Evolutionary conservation across 2,329 filamentous ascomycete genomes (phyloP).

Genomic region (Zelopaecilomyces penicillatus): DNA sequence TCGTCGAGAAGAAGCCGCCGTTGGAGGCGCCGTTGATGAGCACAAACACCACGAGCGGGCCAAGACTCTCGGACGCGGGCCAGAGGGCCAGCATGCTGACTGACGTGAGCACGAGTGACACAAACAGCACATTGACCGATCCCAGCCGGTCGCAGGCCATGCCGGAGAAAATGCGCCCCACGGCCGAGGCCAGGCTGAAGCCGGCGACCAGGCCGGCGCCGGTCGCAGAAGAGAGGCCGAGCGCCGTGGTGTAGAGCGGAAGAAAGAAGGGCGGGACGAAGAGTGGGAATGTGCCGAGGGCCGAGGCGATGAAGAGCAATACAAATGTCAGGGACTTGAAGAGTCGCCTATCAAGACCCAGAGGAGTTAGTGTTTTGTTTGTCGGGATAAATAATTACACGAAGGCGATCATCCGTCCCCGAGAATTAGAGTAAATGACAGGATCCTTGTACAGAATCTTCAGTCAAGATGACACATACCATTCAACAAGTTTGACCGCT

Average conservation of each 20-base stretch:
- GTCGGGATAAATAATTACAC: too few species aligned
- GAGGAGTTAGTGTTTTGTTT: too few species aligned
- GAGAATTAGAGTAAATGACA: too few species aligned
- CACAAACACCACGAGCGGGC: constrained; percentile 46
- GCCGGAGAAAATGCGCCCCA: constrained; percentile 48
- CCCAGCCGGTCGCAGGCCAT: constrained; percentile 46
- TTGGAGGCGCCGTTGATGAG: constrained; percentile 53
- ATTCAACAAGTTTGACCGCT: constrained; percentile 36
- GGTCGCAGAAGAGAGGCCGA: constrained; percentile 43
- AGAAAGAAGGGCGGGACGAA: constrained; percentile 55
- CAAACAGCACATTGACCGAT: constrained; percentile 45
- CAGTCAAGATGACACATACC: constrained; percentile 22
- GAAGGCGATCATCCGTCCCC: too few species aligned
- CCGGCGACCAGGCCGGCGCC: constrained; percentile 52
- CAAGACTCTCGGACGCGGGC: constrained; percentile 48
- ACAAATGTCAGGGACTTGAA: constrained; percentile 44
- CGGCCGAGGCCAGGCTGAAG: constrained; percentile 52
- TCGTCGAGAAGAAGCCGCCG: constrained; percentile 55
- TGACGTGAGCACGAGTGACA: constrained; percentile 42
- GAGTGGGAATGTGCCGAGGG: constrained; percentile 50
- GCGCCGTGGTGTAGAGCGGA: constrained; percentile 44
- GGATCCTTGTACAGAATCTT: neutral
- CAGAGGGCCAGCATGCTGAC: constrained; percentile 53
- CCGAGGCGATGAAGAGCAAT: constrained; percentile 44
- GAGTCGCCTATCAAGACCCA: constrained; percentile 29